Evolutionary conservation across 1,139 yeast species (phyloP), one percentile per base, ranked within the genome.

Genomic region (Suzukiozyma palmioleophila): DNA sequence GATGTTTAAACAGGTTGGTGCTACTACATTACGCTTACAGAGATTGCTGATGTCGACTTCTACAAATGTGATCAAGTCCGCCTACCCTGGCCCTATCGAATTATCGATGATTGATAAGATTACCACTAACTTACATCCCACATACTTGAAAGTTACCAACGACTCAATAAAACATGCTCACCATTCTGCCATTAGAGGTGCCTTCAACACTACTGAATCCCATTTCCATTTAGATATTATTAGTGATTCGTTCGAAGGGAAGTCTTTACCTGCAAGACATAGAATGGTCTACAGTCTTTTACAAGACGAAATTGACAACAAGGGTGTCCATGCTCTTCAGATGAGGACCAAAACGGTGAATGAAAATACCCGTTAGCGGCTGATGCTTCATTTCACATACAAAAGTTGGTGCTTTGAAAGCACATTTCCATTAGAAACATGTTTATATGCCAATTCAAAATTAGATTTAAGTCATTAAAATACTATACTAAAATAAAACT

Each of bases 121-220:
- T 15, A 51, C 59, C 18, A 46, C 52, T 2, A 60, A 63, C 8
- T 69, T 85, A 45, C 59, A 69, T 8, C 87, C 92, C 0, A 46
- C 66, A 1, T 62, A 56, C 40, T 65, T 87, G 33, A 75, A 74
- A 39, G 69, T 88, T 18, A 70, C 69, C 45, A 92, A 92, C 58
- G 97, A 92, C 60, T 87, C 96, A 3, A 80, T 79, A 59, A 84
- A 85, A 57, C 98, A 92, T 60, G 78, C 90, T 2, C 94, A 88
- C 51, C 98, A 92, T 59, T 83, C 81, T 41, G 92, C 95, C 1
- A 76, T 88, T 70, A 73, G 81, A 43, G 87, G 83, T 4, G 88
- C 90, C 9, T 50, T 70, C 2, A 88, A 88, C 60, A 69, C 66
- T n/a, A 73, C 77, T 2, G 98, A 92, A 60, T 84, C 96, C 1